These are phyloP conservation scores for Alisma plantagoaquatica DNA, from an alignment of 106 monocot genomes.

Conservation along the genomic window DNA sequence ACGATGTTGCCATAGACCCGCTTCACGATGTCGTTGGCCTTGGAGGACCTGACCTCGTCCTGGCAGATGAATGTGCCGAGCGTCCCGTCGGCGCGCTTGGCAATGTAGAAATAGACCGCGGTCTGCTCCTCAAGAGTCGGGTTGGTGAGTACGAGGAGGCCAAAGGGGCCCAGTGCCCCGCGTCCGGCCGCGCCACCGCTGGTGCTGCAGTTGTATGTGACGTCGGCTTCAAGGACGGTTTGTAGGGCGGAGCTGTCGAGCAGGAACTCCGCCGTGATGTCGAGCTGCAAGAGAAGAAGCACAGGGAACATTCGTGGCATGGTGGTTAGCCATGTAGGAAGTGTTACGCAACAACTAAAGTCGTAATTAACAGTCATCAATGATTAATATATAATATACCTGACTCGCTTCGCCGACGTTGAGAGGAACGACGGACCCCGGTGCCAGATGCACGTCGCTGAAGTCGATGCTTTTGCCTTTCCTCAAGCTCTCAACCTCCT, in stretches of 20 bases:
- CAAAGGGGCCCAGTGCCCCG: slow-evolving; percentile 70
- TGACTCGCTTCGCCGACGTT: slow-evolving; percentile 33
- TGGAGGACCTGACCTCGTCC: slow-evolving; percentile 80
- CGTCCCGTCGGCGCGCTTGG: slow-evolving; percentile 25
- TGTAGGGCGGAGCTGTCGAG: slow-evolving; percentile 22
- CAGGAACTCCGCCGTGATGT: slow-evolving; percentile 67
- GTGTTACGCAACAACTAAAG: too few species aligned
- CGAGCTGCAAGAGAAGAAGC: slow-evolving; percentile 67
- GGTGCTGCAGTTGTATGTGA: slow-evolving; percentile 77
- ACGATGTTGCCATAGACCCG: slow-evolving; percentile 50
- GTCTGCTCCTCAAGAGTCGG: slow-evolving; percentile 62
- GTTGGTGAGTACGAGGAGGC: slow-evolving; percentile 62
- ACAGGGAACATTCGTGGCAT: too few species aligned
- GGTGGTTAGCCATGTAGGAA: too few species aligned
- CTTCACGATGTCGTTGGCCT: slow-evolving; percentile 53
- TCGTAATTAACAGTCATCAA: too few species aligned
- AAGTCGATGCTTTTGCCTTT: slow-evolving; percentile 10
- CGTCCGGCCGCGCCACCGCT: slow-evolving; percentile 59
- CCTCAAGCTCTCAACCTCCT: slow-evolving; percentile 53
- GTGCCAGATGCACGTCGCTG: slow-evolving; percentile 12
- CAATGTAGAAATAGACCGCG: slow-evolving; percentile 72
- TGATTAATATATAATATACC: too few species aligned
- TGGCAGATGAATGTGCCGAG: slow-evolving; percentile 69
- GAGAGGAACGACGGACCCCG: slow-evolving; percentile 35
- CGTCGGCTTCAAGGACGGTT: slow-evolving; percentile 32